Percentiles rank a stretch among this genome's conserved stretches.
phyloP scores from a whole-genome alignment of 2,329 filamentous ascomycete species.

The Alternaria solani region DNA sequence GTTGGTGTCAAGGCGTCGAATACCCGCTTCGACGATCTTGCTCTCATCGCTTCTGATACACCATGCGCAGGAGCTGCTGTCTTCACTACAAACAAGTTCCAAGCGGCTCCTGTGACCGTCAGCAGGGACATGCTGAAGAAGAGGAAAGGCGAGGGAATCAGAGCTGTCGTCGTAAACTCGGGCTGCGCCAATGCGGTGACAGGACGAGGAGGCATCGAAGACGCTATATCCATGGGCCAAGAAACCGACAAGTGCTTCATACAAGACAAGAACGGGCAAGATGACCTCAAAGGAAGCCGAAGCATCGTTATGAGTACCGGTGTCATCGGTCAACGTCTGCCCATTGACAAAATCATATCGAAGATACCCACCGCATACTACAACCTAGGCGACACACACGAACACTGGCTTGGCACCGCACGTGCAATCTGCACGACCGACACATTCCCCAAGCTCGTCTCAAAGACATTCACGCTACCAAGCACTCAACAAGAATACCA shows the following conservation, averaged over 20 bases:
- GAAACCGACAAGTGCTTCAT: conserved; percentile 74
- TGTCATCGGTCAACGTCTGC: conserved; percentile 93
- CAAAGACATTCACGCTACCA: conserved; percentile 82
- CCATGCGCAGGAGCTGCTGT: conserved; percentile 90
- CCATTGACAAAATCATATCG: conserved; percentile 86
- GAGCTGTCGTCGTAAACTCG: conserved; percentile 89
- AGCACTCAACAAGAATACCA: conserved; percentile 80
- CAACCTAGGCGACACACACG: conserved; percentile 76
- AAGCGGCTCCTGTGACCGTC: conserved; percentile 92
- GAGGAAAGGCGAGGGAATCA: conserved; percentile 73
- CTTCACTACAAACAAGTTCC: conserved; percentile 98
- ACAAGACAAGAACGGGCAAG: conserved; percentile 42
- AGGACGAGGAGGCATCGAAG: conserved; percentile 85
- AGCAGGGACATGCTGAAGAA: conserved; percentile 75
- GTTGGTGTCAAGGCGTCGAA: conserved; percentile 95
- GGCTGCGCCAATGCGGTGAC: conserved; percentile 98
- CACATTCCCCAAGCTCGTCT: conserved; percentile 96
- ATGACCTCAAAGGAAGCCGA: conserved; percentile 59
- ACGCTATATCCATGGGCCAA: conserved; percentile 83
- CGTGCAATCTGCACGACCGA: conserved; percentile 97
- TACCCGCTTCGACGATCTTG: conserved; percentile 88
- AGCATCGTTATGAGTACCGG: conserved; percentile 99
- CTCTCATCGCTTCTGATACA: conserved; percentile 83
- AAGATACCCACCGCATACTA: conserved; percentile 80
- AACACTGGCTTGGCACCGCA: conserved; percentile 86